Percentiles rank a stretch among this genome's conserved stretches.
Conservation (phyloP, 73 alveolate species). For the Paramecium sonneborni region DNA sequence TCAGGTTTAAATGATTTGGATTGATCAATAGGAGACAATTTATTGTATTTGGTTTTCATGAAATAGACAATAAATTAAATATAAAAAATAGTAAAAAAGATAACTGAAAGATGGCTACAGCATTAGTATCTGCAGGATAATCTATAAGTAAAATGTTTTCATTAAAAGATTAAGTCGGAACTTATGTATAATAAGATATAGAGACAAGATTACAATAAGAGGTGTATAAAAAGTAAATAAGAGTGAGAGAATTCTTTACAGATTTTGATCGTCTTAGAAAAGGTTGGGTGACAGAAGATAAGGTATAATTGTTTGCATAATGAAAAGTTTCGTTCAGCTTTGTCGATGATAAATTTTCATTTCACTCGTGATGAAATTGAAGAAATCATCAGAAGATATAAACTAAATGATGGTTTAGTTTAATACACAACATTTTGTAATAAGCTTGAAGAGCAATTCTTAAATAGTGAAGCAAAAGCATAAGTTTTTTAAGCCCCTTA, state of each 20-base stretch:
- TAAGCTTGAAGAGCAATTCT: slow-evolving; percentile 72
- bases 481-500: slow-evolving; percentile 68
- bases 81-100: slow-evolving; percentile 24
- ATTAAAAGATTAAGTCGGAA: not conserved
- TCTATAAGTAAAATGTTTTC: not conserved
- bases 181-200: slow-evolving; percentile 55
- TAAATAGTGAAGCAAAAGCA: slow-evolving; percentile 60
- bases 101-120: slow-evolving; percentile 58
- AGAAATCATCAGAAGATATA: slow-evolving; percentile 72
- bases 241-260: slow-evolving; percentile 86
- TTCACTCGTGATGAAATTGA: slow-evolving; percentile 74
- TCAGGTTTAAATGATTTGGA: not conserved
- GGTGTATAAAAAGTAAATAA: slow-evolving; percentile 81
- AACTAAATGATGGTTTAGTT: slow-evolving; percentile 70
- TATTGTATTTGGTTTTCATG: not conserved
- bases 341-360: slow-evolving; percentile 74
- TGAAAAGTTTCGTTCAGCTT: slow-evolving; percentile 75
- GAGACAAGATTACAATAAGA: slow-evolving; percentile 72
- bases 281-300: slow-evolving; percentile 90
- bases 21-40: not conserved
- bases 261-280: slow-evolving; percentile 94
- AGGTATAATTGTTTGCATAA: slow-evolving; percentile 28
- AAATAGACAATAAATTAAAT: not conserved
- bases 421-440: slow-evolving; percentile 74
- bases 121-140: slow-evolving; percentile 52